These are phyloP conservation scores for Atkinsonella texensis DNA, from an alignment of 2,329 filamentous ascomycete species.

Conservation along the genomic window DNA sequence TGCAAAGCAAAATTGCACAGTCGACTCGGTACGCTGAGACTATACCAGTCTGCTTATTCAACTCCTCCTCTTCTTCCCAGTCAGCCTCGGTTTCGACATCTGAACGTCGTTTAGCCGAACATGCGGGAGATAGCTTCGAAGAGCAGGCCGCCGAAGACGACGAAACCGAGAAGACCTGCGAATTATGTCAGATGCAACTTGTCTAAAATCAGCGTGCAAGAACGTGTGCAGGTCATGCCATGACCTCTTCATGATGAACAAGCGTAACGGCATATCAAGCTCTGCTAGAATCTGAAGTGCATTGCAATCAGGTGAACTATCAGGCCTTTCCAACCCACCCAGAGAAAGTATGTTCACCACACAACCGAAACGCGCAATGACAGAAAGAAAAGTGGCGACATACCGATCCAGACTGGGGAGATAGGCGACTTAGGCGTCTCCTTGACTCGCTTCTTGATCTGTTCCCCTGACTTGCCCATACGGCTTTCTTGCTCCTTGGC, in stretches of 20 bases:
- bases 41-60: neutral
- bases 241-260: neutral
- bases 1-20: no score
- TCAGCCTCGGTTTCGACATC: neutral
- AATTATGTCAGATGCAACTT: neutral
- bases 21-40: no score
- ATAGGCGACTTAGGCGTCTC: constrained; percentile 47
- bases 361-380: neutral
- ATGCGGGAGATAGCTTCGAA: constrained; percentile 46
- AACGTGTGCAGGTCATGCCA: neutral
- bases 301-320: no score
- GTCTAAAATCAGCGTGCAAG: neutral
- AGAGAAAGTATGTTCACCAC: no score
- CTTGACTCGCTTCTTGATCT: constrained; percentile 49
- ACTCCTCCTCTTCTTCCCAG: neutral
- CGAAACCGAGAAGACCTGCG: constrained; percentile 43
- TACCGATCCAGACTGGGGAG: constrained; percentile 53
- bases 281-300: no score
- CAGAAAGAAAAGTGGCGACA: constrained; percentile 13
- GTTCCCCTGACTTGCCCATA: constrained; percentile 60
- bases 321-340: no score
- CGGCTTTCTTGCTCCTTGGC: constrained; percentile 59
- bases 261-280: neutral
- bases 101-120: constrained; percentile 22
- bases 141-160: constrained; percentile 48